A percentile compares a stretch with the other conserved stretches of the same genome.
These are phyloP conservation scores for Mycena venus DNA, from an alignment of 768 basidiomycete species.

Conservation along the genomic window DNA sequence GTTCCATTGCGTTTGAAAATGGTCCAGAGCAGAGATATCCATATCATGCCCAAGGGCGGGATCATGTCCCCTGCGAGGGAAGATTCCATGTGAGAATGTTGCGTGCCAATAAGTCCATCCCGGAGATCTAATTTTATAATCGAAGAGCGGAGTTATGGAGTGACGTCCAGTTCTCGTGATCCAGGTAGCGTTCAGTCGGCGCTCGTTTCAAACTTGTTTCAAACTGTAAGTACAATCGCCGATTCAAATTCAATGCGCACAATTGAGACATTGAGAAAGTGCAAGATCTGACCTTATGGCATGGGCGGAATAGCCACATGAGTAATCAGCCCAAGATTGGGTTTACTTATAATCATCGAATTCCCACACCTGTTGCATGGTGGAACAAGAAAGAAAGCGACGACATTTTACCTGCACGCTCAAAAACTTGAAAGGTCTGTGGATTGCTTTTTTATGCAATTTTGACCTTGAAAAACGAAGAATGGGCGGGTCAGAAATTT, in stretches of 20 bases:
- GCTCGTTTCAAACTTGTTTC: background rate
- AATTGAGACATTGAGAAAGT: background rate
- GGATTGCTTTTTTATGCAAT: too few species aligned
- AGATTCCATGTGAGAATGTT: too few species aligned
- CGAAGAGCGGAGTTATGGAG: background rate
- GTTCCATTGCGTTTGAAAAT: background rate
- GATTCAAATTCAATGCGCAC: background rate
- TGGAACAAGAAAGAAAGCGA: too few species aligned
- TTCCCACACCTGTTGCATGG: too few species aligned
- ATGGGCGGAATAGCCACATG: background rate
- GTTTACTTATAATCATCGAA: background rate
- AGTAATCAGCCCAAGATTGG: background rate
- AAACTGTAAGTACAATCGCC: too few species aligned
- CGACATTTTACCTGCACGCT: too few species aligned
- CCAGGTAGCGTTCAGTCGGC: background rate
- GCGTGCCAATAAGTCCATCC: background rate
- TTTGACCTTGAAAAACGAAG: too few species aligned
- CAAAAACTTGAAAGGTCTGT: too few species aligned
- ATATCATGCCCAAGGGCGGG: background rate
- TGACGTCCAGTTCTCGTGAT: background rate
- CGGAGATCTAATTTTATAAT: background rate
- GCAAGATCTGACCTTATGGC: background rate
- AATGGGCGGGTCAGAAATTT: too few species aligned
- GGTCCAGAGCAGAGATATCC: too few species aligned
- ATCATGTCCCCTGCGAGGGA: background rate